Base-by-base conservation (phyloP, 1,284 basidiomycete species). In the Ganoderma lingzhi region DNA sequence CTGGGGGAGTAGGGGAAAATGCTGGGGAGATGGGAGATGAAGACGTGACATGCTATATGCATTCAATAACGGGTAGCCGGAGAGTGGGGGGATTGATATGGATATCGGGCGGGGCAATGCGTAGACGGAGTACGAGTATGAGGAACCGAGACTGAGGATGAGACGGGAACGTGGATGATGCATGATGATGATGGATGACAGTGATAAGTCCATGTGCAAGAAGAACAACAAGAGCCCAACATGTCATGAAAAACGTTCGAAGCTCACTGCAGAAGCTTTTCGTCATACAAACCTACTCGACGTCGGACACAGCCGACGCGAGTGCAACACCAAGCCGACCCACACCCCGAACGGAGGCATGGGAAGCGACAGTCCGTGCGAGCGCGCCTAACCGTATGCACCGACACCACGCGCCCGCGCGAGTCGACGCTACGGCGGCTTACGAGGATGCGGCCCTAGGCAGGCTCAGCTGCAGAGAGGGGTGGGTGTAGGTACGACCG, bases 171-270 rank as follows among this genome's bases (percentile, higher is more conserved):
- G 48, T 56, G 53, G 70, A 69, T 65, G 70, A 68, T 73, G 70
- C 70, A 67, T 67, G 72, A 76, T 77, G 76, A 51, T 71, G 76
- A 51, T 71, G 73, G 76, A 73, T 71, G 73, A 73, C 68, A 66
- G 74, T 65, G 70, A 71, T 44, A 65, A 76, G 77, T 77, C 76
- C 72, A 71, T 78, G 76, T 74, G 73, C 71, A 74, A 73, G 70
- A 73, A 75, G 67, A 53, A 73, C 69, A 65, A 69, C 66, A 42
- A 19, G 67, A 75, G 75, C 75, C 71, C 67, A 68, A 74, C 68
- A 71, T 71, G 62, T 74, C 37, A 42, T 15, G 41, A 28, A 73
- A 35, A 56, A 56, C 30, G 69, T 74, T 68, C 74, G 70, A 70
- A 71, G 70, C 72, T 73, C 68, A 75, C 68, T 71, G 72, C 68